Percentiles rank a stretch among this genome's conserved stretches.
Evolutionary conservation across 164 flowering plant genomes (phyloP).

Genomic region (Hamamelis virginiana): DNA sequence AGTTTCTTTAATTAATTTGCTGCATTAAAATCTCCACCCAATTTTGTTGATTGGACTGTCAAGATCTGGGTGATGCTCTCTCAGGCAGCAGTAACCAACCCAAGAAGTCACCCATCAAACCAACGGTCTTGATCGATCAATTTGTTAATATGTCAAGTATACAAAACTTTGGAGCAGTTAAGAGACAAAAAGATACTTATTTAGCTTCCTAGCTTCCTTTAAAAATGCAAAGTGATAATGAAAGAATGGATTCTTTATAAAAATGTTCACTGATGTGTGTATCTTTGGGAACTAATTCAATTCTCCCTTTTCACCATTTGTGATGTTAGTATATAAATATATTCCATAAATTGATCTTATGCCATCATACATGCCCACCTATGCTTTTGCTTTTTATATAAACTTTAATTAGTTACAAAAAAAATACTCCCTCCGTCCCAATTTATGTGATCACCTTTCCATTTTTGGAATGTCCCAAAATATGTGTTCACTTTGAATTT

Average conservation of each 20-base stretch:
- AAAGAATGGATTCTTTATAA: not conserved
- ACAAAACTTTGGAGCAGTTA: constrained; percentile 1
- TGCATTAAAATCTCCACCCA: constrained; percentile 22
- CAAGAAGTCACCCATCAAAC: constrained; percentile 12
- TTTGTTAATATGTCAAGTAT: not conserved
- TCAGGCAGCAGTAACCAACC: not conserved
- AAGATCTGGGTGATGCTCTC: constrained; percentile 4
- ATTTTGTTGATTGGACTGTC: constrained; percentile 20
- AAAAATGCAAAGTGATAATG: constrained; percentile 12
- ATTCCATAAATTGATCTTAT: not conserved
- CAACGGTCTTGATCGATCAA: constrained; percentile 16
- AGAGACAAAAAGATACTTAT: constrained; percentile 15
- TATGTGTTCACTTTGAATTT: no score
- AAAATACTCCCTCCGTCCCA: no score
- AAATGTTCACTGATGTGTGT: not conserved
- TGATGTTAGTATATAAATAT: no score
- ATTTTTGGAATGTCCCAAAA: no score
- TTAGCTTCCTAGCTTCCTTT: no score
- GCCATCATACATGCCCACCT: not conserved
- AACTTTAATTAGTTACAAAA: no score
- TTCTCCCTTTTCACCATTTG: not conserved
- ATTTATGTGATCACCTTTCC: no score
- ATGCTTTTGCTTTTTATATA: no score
- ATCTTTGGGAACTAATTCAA: not conserved
- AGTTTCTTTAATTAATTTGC: not conserved